A percentile compares a stretch with the other conserved stretches of the same genome.
Conservation (phyloP, 2,329 filamentous ascomycete species). For the Epichloe sibirici region DNA sequence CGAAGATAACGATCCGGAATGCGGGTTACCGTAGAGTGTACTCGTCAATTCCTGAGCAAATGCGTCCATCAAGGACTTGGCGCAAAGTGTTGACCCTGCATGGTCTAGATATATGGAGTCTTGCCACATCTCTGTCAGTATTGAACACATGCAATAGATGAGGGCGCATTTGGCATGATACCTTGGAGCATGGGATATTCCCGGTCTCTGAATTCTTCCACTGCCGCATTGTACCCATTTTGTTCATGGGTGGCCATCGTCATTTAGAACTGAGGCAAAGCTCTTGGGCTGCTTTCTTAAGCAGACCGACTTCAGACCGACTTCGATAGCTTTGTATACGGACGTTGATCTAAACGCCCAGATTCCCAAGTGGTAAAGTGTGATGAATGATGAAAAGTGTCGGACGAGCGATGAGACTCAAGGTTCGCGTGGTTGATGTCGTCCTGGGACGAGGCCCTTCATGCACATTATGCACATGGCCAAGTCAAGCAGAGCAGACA, state of each 20-base stretch:
- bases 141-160: background rate
- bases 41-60: slow-evolving; percentile 70
- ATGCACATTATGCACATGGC: background rate
- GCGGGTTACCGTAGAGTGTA: slow-evolving; percentile 80
- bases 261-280: background rate
- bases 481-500: background rate
- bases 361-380: background rate
- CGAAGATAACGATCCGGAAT: slow-evolving; percentile 74
- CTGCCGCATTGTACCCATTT: slow-evolving; percentile 39
- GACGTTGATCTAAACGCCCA: background rate
- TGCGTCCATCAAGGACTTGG: slow-evolving; percentile 67
- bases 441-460: background rate
- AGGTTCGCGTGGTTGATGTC: background rate
- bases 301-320: too few species aligned
- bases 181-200: slow-evolving; percentile 64
- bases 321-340: too few species aligned
- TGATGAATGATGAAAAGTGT: background rate
- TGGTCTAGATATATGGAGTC: slow-evolving; percentile 79
- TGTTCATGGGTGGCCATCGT: background rate
- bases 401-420: background rate
- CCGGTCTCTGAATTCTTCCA: slow-evolving; percentile 44
- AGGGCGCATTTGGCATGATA: slow-evolving; percentile 15
- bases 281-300: background rate
- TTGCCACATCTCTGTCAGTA: slow-evolving; percentile 19
- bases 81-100: slow-evolving; percentile 78